These are phyloP conservation scores for Paramecium tetraurelia DNA, from an alignment of 73 alveolate species.

Conservation along the genomic window DNA sequence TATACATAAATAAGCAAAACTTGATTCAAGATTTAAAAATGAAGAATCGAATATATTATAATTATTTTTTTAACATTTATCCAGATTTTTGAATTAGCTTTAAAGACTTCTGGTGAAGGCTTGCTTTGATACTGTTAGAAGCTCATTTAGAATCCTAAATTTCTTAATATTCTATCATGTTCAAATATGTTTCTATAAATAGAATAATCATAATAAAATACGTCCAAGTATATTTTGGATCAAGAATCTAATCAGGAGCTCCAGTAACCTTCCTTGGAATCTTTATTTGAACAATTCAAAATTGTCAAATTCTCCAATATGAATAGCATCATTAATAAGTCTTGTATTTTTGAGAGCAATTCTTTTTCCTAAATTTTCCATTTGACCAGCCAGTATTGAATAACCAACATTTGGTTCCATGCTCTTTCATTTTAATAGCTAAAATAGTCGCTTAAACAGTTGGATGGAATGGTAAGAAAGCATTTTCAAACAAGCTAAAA, in stretches of 20 bases:
- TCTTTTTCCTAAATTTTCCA: constrained; percentile 91
- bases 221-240: constrained; percentile 80
- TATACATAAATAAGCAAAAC: not conserved
- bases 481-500: constrained; percentile 98
- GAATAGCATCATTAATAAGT: constrained; percentile 91
- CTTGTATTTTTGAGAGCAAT: constrained; percentile 88
- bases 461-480: constrained; percentile 95
- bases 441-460: constrained; percentile 90
- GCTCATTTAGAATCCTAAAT: constrained; percentile 44
- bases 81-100: constrained; percentile 55
- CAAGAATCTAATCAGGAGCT: constrained; percentile 76
- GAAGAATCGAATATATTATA: not conserved
- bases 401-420: constrained; percentile 87
- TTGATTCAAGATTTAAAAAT: not conserved
- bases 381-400: constrained; percentile 98
- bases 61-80: not conserved
- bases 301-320: constrained; percentile 75
- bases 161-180: constrained; percentile 20
- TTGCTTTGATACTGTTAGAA: constrained; percentile 39
- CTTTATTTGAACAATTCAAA: constrained; percentile 73
- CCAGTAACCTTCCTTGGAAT: constrained; percentile 87
- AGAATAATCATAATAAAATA: not conserved
- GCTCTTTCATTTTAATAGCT: constrained; percentile 86
- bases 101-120: constrained; percentile 40
- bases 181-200: constrained; percentile 2